These are phyloP conservation scores for Annulohypoxylon bovei DNA, from an alignment of 495 filamentous ascomycete species.

Conservation along the genomic window DNA sequence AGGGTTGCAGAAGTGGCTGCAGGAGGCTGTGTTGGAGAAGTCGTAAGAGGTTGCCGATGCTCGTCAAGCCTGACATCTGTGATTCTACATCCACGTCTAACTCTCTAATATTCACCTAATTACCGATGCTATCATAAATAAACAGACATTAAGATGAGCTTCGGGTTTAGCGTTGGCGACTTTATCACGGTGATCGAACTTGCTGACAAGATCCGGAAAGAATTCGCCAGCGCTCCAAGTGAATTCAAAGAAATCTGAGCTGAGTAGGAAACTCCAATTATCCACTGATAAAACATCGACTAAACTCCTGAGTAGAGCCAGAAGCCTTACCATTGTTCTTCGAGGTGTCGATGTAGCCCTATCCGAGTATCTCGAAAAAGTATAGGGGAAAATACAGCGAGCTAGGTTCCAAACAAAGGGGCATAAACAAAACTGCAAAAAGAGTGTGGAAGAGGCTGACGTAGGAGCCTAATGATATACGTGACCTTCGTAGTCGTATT, in stretches of 20 bases:
- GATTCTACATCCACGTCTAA: not conserved
- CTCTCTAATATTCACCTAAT: not conserved
- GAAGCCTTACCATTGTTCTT: conserved; percentile 40
- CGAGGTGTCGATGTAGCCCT: conserved; percentile 33
- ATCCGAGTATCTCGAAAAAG: conserved; percentile 15
- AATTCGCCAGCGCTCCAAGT: conserved; percentile 42
- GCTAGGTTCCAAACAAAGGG: not conserved
- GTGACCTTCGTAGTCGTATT: not conserved
- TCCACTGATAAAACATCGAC: not conserved
- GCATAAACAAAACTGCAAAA: not conserved
- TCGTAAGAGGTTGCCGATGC: not conserved
- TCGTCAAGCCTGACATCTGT: not conserved
- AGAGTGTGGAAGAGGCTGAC: conserved; percentile 45
- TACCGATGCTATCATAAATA: not conserved
- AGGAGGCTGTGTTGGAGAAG: no score
- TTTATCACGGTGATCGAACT: conserved; percentile 43
- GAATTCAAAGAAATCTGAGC: conserved; percentile 44
- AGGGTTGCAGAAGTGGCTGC: not conserved
- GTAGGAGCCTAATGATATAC: conserved; percentile 33
- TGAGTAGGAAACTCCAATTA: conserved; percentile 7
- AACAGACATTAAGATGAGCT: conserved; percentile 41
- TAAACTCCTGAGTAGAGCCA: not conserved
- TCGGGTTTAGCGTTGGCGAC: conserved; percentile 47
- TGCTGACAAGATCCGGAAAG: conserved; percentile 39
- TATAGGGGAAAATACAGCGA: conserved; percentile 8